phyloP scores from a whole-genome alignment of 208 protist species.

The Phytomonas francai region DNA sequence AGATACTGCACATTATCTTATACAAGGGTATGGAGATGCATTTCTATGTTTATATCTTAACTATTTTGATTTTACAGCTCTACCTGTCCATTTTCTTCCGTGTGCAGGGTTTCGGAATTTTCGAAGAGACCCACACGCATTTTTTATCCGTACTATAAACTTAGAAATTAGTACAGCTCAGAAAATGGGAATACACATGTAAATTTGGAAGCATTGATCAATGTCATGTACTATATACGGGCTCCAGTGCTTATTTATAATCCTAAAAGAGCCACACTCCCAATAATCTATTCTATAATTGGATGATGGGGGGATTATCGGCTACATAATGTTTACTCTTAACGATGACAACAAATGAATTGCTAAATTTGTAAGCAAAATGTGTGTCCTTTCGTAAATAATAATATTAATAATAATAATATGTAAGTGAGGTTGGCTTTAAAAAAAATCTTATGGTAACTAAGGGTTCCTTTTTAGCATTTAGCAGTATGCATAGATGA shows the following conservation, averaged over 20 bases:
- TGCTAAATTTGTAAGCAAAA: background rate
- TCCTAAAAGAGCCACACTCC: slow-evolving; percentile 1
- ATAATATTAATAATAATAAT: slow-evolving; percentile 15
- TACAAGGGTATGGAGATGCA: background rate
- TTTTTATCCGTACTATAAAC: background rate
- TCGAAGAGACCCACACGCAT: background rate
- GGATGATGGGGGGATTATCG: background rate
- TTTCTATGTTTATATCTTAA: slow-evolving; percentile 1
- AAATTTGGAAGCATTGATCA: background rate
- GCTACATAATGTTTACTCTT: background rate
- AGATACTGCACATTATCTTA: background rate
- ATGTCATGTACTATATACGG: background rate
- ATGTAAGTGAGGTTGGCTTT: background rate
- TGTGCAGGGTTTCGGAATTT: background rate
- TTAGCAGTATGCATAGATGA: background rate
- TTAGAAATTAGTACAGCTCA: background rate
- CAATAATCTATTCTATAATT: slow-evolving; percentile 7
- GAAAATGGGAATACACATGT: background rate
- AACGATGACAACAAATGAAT: background rate
- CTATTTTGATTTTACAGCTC: background rate
- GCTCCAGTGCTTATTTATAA: background rate
- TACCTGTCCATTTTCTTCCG: background rate
- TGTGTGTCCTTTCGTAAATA: background rate
- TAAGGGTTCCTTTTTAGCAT: background rate
- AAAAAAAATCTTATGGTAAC: background rate